These are phyloP conservation scores for Leccinum olivaceopallidum DNA, from an alignment of 768 basidiomycete genomes.

Conservation along the genomic window DNA sequence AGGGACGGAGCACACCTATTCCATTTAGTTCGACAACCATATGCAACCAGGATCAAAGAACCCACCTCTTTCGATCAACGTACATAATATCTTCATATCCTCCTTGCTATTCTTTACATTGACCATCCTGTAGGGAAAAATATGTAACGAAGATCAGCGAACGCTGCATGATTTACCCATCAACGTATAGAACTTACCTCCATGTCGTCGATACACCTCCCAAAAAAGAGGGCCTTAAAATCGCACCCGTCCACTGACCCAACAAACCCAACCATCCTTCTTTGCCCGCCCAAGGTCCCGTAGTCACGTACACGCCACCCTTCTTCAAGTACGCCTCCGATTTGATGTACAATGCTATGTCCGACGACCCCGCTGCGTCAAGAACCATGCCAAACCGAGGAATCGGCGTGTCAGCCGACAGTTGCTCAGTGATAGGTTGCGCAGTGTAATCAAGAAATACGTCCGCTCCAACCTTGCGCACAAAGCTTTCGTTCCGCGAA, in stretches of 20 bases:
- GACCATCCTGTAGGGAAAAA: slow-evolving; percentile 24
- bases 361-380: slow-evolving; percentile 55
- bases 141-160: background rate
- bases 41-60: background rate
- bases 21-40: slow-evolving; percentile 15
- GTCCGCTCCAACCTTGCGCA: slow-evolving; percentile 64
- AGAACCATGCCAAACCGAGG: slow-evolving; percentile 58
- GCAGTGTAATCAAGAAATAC: slow-evolving; percentile 68
- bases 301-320: slow-evolving; percentile 52
- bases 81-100: slow-evolving; percentile 38
- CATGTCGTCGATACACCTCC: too few relatives aligned
- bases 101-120: slow-evolving; percentile 32
- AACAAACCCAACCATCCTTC: too few relatives aligned
- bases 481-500: slow-evolving; percentile 55
- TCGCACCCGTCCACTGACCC: too few relatives aligned
- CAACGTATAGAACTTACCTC: too few relatives aligned
- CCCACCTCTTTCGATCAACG: slow-evolving; percentile 45
- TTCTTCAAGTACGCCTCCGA: slow-evolving; percentile 54
- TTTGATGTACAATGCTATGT: slow-evolving; percentile 49
- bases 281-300: slow-evolving; percentile 42
- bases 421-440: slow-evolving; percentile 46
- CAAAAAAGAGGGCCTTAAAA: too few relatives aligned
- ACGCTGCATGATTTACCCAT: background rate
- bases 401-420: slow-evolving; percentile 44
- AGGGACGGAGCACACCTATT: slow-evolving; percentile 47